Percentiles rank a stretch among this genome's conserved stretches.
These are phyloP conservation scores for Globisporangium iwayamae DNA, from an alignment of 352 stramenopile genomes.

Conservation along the genomic window DNA sequence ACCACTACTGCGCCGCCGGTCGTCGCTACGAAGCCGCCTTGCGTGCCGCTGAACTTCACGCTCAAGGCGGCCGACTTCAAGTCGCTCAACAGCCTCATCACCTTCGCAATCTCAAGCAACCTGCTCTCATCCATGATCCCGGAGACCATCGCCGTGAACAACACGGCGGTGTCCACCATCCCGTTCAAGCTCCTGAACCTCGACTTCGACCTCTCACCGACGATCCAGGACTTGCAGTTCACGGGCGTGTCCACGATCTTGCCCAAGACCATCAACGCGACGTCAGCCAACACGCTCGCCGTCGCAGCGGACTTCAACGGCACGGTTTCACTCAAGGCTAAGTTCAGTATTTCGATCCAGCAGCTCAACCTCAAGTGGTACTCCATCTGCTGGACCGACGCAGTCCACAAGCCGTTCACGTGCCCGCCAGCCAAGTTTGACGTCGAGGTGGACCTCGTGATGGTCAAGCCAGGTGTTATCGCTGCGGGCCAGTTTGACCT, in stretches of 20 bases:
- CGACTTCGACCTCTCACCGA: slow-evolving; percentile 25
- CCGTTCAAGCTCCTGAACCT: slow-evolving; percentile 29
- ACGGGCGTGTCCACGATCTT: slow-evolving; percentile 27
- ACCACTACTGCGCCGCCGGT: neutral
- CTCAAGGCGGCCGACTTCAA: slow-evolving; percentile 12
- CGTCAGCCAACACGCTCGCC: slow-evolving; percentile 20
- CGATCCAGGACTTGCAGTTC: slow-evolving; percentile 29
- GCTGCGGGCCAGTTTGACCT: slow-evolving; percentile 35
- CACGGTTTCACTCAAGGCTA: slow-evolving; percentile 22
- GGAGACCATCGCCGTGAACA: slow-evolving; percentile 23
- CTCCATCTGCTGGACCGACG: slow-evolving; percentile 42
- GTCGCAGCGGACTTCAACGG: slow-evolving; percentile 31
- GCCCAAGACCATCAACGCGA: slow-evolving; percentile 32
- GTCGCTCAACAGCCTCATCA: slow-evolving; percentile 15
- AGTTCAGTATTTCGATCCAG: slow-evolving; percentile 11
- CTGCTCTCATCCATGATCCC: slow-evolving; percentile 5
- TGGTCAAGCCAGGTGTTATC: slow-evolving; percentile 31
- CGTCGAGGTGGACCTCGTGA: slow-evolving; percentile 32
- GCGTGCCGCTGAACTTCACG: slow-evolving; percentile 12
- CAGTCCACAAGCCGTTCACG: slow-evolving; percentile 21
- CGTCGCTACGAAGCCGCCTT: neutral
- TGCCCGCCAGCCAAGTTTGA: slow-evolving; percentile 26
- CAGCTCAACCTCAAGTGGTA: slow-evolving; percentile 40
- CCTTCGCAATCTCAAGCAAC: slow-evolving; percentile 6
- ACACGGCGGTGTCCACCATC: slow-evolving; percentile 21